Evolutionary conservation across 2,329 filamentous ascomycete species (phyloP), one percentile per base, ranked within the genome.

Genomic region (Stromatinia cepivora): DNA sequence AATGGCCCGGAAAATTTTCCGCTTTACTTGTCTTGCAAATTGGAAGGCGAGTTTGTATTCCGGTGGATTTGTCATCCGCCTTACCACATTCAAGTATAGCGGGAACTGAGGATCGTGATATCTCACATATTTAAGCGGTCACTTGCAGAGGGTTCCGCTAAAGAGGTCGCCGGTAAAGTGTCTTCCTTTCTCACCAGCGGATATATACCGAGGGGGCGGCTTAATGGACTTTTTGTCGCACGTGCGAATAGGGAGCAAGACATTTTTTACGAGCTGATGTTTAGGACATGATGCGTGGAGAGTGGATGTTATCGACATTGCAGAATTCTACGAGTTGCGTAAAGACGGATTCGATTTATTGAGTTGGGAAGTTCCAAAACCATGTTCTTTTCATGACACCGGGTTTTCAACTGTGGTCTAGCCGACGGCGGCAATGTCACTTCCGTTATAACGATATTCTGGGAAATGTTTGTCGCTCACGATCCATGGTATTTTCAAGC

Each of bases 161-260:
- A 22, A 48, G 28, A 48, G 42, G 25, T n/a, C 20, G 42, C 15
- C 17, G n/a, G 22, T 34, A 45, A 62, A 13, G 31, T 48, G 58
- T 62, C 42, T 62, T 62, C 22, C 11, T 31, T n/a, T 62, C 31
- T n/a, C n/a, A 48, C 48, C 48, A 62, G 42, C 34, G 58, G 42
- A 62, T 34, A 36, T 46, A 45, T 62, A 48, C 58, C 58, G 42
- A 62, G 28, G 17, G 45, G 28, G 31, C 34, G 58, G 58, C 45
- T 62, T 22, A 6, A 48, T 15, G 28, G 58, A 34, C 25, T 54
- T 10, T 31, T 48, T 48, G 28, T 34, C 20, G 58, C 58, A 62
- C 58, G 42, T 34, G 28, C 42, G 17, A 62, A 62, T 34, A 31
- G 28, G 42, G 34, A 5, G 11, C 11, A 36, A 48, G 13, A 20